phyloP scores from a whole-genome alignment of 768 basidiomycete species.

The Pleurotus sapidus region DNA sequence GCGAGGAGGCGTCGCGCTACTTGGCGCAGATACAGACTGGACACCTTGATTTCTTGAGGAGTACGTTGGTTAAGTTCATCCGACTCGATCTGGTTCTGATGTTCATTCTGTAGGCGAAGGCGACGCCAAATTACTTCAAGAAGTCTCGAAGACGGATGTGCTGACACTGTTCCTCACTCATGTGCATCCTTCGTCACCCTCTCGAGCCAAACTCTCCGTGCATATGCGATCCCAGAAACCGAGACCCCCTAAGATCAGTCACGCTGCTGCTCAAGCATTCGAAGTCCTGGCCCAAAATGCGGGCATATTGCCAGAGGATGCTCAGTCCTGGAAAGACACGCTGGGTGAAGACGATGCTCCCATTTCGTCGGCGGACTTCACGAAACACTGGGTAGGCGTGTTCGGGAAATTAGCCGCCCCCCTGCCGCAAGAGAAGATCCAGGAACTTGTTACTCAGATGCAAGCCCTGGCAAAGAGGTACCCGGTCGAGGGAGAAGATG shows the following conservation, averaged over 20 bases:
- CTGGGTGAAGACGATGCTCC: constrained; percentile 57
- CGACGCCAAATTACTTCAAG: constrained; percentile 66
- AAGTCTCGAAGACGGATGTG: constrained; percentile 74
- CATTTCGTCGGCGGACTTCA: constrained; percentile 50
- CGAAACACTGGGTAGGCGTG: constrained; percentile 57
- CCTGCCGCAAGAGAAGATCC: constrained; percentile 32
- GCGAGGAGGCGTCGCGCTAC: constrained; percentile 72
- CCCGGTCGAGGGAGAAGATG: constrained; percentile 52
- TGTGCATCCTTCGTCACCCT: constrained; percentile 65
- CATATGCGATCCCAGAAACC: constrained; percentile 76
- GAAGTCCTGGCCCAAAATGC: constrained; percentile 46
- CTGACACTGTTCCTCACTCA: constrained; percentile 63
- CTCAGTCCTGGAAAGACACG: constrained; percentile 43
- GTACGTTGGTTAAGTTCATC: constrained; percentile 43
- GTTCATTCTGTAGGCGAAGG: constrained; percentile 49
- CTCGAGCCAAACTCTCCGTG: constrained; percentile 80
- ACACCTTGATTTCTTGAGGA: constrained; percentile 82
- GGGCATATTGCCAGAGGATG: constrained; percentile 46
- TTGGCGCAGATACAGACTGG: constrained; percentile 73
- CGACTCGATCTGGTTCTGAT: neutral
- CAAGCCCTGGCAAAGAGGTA: constrained; percentile 53
- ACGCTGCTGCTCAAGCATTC: constrained; percentile 61
- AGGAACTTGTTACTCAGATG: constrained; percentile 50
- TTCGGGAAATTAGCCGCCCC: constrained; percentile 20
- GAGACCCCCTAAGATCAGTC: constrained; percentile 57